These are phyloP conservation scores for Termitomyces sp. DNA, from an alignment of 768 basidiomycete species.

Conservation along the genomic window DNA sequence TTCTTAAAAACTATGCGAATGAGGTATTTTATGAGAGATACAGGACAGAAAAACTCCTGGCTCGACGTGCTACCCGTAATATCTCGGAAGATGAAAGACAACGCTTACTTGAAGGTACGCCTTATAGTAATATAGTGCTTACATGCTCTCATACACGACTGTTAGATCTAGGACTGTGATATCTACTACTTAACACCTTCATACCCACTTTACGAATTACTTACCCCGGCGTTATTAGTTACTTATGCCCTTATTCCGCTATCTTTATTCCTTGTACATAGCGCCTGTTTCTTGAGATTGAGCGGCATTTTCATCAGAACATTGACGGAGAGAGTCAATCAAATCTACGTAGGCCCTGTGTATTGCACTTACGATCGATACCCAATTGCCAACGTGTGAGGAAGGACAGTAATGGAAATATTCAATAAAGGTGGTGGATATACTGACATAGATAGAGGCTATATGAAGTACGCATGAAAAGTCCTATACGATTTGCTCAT, in stretches of 20 bases:
- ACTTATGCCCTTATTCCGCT: slow-evolving; percentile 6
- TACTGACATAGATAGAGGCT: background rate
- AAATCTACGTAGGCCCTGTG: slow-evolving; percentile 1
- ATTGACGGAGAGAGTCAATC: background rate
- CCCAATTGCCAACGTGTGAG: background rate
- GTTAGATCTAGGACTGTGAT: slow-evolving; percentile 46
- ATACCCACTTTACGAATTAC: slow-evolving; percentile 9
- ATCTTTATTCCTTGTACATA: slow-evolving; percentile 7
- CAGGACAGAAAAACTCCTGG: slow-evolving; percentile 87
- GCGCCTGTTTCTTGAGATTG: background rate
- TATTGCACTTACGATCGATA: slow-evolving; percentile 6
- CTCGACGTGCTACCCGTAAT: slow-evolving; percentile 75
- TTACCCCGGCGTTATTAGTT: slow-evolving; percentile 12
- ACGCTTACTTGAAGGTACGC: slow-evolving; percentile 68
- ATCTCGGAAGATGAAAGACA: slow-evolving; percentile 74
- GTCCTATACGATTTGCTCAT: background rate
- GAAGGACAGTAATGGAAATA: background rate
- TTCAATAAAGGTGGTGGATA: background rate
- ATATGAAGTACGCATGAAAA: background rate
- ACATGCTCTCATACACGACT: background rate
- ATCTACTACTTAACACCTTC: slow-evolving; percentile 2
- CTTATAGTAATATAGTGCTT: background rate
- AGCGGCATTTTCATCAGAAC: slow-evolving; percentile 8
- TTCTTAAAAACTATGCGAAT: slow-evolving; percentile 78
- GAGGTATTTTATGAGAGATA: slow-evolving; percentile 93